Evolutionary conservation across 1,284 basidiomycete genomes (phyloP), one percentile per base, ranked within the genome.

Genomic region (Hymenochaete sp.): DNA sequence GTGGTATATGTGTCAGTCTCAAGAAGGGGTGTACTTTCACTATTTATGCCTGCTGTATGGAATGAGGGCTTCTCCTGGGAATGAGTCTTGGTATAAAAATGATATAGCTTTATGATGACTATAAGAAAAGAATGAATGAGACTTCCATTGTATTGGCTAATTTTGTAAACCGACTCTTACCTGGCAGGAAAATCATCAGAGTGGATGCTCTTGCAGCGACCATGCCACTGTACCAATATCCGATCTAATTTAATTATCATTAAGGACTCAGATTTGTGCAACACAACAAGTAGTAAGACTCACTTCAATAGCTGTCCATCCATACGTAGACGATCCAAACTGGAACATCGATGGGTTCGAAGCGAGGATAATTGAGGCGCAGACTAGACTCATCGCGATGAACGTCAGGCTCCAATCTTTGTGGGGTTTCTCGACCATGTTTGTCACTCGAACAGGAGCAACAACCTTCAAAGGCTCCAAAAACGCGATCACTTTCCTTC

Each of bases 371-470:
- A 73, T 70, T 3, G 72, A 61, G 4, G 69, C 63, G 41, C 73
- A 68, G 4, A 73, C 81, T 55, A 75, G 79, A 2, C 70, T 72
- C 29, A 71, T 42, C 1, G 74, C 81, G 24, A 85, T 47, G 16
- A 77, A 61, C 0, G 72, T 69, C 54, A 93, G 60, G 57, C 73
- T 86, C 80, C 81, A 92, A 55, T 92, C 79, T 52, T 70, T 71
- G 19, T 46, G 44, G 13, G 26, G 41, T 19, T 27, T 45, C 69
- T 41, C 42, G 43, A 22, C 52, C 8, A 5, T 35, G 9, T 14
- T 9, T 7, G 33, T 38, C 18, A 50, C 35, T 18, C 32, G 38
- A 2, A 42, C 18, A 0, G 87, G 86, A 6, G 74, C 53, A 53
- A 93, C 80, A 10, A 91, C 61, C 14, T 33, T 46, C n/a, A 50